Evolutionary conservation across 1,284 basidiomycete genomes (phyloP).

Genomic region (Butyriboletus pseudospeciosus): DNA sequence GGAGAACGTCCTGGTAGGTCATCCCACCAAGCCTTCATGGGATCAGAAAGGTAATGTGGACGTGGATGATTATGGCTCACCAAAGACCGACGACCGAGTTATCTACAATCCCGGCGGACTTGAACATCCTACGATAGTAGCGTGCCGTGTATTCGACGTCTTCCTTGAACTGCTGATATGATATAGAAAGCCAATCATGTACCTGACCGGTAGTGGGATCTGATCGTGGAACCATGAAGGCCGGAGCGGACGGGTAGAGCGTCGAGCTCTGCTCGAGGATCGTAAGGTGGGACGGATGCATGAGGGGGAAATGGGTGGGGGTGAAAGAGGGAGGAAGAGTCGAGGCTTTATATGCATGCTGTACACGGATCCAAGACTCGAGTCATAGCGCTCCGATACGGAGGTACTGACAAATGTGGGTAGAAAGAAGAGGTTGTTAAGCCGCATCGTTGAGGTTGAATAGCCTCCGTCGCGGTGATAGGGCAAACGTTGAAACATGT

Average conservation of each 20-base stretch:
- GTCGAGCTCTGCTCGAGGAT: slow-evolving; percentile 47
- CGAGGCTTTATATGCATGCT: slow-evolving; percentile 32
- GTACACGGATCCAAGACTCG: slow-evolving; percentile 12
- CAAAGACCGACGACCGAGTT: slow-evolving; percentile 64
- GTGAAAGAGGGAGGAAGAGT: slow-evolving; percentile 1
- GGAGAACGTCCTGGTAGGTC: slow-evolving; percentile 61
- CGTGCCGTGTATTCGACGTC: slow-evolving; percentile 54
- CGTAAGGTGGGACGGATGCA: slow-evolving; percentile 46
- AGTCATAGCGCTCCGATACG: slow-evolving; percentile 27
- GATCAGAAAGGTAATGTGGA: slow-evolving; percentile 4
- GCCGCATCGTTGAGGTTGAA: slow-evolving; percentile 21
- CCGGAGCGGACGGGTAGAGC: slow-evolving; percentile 41
- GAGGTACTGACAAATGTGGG: slow-evolving; percentile 28
- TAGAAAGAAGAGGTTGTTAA: slow-evolving; percentile 27
- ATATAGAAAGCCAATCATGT: slow-evolving; percentile 47
- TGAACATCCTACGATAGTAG: slow-evolving; percentile 51
- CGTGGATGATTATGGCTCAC: slow-evolving; percentile 36
- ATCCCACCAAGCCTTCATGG: slow-evolving; percentile 58
- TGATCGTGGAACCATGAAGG: slow-evolving; percentile 47
- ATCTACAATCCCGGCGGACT: slow-evolving; percentile 40
- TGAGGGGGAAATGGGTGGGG: slow-evolving; percentile 16
- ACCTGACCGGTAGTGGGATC: slow-evolving; percentile 35
- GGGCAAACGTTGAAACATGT: slow-evolving; percentile 33
- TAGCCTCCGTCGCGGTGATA: slow-evolving; percentile 36
- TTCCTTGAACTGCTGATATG: slow-evolving; percentile 48